Conservation (phyloP, 139 green algal species). For the Spirogloea muscicola region DNA sequence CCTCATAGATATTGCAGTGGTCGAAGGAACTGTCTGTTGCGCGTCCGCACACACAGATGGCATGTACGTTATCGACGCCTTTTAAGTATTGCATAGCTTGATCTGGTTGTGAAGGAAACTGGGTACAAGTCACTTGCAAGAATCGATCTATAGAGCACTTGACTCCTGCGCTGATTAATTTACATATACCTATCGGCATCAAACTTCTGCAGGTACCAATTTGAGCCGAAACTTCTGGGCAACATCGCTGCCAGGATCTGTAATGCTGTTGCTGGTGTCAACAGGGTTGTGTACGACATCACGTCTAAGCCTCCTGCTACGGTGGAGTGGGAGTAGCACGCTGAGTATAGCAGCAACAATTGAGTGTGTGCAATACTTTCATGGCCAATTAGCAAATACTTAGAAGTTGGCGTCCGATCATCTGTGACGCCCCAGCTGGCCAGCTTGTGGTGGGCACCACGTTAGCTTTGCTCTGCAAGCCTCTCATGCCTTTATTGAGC, state of each 20-base stretch:
- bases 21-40: too few relatives aligned
- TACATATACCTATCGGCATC: neutral
- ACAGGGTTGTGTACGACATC: constrained; percentile 96
- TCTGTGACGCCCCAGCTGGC: neutral
- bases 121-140: constrained; percentile 6
- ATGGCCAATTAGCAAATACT: neutral
- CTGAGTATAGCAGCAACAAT: neutral
- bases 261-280: constrained; percentile 82
- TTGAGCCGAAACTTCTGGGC: constrained; percentile 84
- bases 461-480: too few relatives aligned
- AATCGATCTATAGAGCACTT: constrained; percentile 86
- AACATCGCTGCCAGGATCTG: constrained; percentile 82
- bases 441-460: too few relatives aligned
- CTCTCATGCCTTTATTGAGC: too few relatives aligned
- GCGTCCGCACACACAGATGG: too few relatives aligned
- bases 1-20: too few relatives aligned
- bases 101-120: too few relatives aligned
- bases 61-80: too few relatives aligned
- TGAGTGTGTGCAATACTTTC: neutral
- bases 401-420: neutral
- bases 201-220: constrained; percentile 68
- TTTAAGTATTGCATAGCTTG: too few relatives aligned
- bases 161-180: constrained; percentile 49
- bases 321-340: constrained; percentile 91
- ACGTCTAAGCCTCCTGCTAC: constrained; percentile 93